These are phyloP conservation scores for Komagataella kurtzmanii DNA, from an alignment of 805 yeast species.

Conservation along the genomic window DNA sequence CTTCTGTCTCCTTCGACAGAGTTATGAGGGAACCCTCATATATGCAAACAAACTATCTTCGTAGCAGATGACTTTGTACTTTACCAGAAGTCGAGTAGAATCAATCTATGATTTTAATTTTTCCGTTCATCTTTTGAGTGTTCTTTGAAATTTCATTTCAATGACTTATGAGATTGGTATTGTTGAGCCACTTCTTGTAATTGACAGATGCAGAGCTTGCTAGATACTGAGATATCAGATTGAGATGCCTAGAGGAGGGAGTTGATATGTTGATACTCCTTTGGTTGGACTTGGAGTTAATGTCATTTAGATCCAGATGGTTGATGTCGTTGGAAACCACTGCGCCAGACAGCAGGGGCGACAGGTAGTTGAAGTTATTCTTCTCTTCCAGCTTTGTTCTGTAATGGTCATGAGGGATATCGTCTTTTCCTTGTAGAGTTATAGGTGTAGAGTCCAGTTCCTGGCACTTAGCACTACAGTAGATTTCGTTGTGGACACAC, in stretches of 20 bases:
- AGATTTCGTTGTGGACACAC: slow-evolving; percentile 5
- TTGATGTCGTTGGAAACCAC: background rate
- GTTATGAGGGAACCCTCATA: background rate
- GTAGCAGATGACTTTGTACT: background rate
- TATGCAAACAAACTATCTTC: background rate
- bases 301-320: slow-evolving; percentile 1
- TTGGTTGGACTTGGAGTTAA: background rate
- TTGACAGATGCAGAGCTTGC: slow-evolving; percentile 3
- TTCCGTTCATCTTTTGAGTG: background rate
- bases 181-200: slow-evolving; percentile 6
- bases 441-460: slow-evolving; percentile 3
- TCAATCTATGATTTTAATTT: background rate
- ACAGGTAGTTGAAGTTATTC: background rate
- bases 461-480: slow-evolving; percentile 6
- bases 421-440: slow-evolving; percentile 1
- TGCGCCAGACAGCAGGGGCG: background rate
- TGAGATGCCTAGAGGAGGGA: background rate
- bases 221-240: background rate
- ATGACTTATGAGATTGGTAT: background rate
- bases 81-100: background rate
- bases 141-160: background rate
- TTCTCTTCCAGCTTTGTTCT: background rate
- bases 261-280: background rate
- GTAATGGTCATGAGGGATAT: background rate
- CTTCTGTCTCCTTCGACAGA: background rate